Conservation (phyloP, 2,329 filamentous ascomycete genomes). For the Alternaria sp. region DNA sequence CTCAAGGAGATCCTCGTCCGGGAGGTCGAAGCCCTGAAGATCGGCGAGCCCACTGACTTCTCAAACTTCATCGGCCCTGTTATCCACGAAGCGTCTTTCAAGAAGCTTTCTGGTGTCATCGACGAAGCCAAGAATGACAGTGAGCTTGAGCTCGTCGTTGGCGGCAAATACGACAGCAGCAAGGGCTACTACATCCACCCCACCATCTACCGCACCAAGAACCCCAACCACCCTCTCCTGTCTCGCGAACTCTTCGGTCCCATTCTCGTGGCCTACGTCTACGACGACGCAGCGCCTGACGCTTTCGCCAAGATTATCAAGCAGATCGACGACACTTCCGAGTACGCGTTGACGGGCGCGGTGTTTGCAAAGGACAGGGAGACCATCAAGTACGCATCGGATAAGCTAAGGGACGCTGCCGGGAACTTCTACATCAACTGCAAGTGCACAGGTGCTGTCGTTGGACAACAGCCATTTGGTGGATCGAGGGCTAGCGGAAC, state of each 20-base stretch:
- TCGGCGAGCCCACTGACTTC: constrained; percentile 74
- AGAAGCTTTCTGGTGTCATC: constrained; percentile 79
- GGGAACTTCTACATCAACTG: constrained; percentile 90
- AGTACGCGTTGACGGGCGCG: constrained; percentile 80
- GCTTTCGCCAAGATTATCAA: constrained; percentile 69
- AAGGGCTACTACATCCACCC: constrained; percentile 86
- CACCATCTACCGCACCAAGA: constrained; percentile 78
- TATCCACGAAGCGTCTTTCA: constrained; percentile 82
- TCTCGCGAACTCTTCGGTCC: constrained; percentile 85
- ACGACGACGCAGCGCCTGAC: constrained; percentile 70
- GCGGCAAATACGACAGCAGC: constrained; percentile 78
- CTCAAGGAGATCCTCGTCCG: constrained; percentile 72
- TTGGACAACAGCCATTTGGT: constrained; percentile 62
- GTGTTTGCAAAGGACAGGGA: constrained; percentile 76
- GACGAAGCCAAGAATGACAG: constrained; percentile 79
- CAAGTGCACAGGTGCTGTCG: constrained; percentile 68
- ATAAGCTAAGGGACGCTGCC: constrained; percentile 74
- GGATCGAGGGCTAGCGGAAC: constrained; percentile 65
- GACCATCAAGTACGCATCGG: constrained; percentile 72
- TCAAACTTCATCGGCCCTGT: constrained; percentile 87
- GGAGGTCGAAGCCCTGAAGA: constrained; percentile 74
- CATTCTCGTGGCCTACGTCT: constrained; percentile 76
- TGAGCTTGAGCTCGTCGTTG: constrained; percentile 75
- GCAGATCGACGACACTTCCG: constrained; percentile 73
- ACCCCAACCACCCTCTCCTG: constrained; percentile 77